A percentile compares a stretch with the other conserved stretches of the same genome.
Conservation (phyloP, 805 yeast genomes). For the Lachancea nothofagi region DNA sequence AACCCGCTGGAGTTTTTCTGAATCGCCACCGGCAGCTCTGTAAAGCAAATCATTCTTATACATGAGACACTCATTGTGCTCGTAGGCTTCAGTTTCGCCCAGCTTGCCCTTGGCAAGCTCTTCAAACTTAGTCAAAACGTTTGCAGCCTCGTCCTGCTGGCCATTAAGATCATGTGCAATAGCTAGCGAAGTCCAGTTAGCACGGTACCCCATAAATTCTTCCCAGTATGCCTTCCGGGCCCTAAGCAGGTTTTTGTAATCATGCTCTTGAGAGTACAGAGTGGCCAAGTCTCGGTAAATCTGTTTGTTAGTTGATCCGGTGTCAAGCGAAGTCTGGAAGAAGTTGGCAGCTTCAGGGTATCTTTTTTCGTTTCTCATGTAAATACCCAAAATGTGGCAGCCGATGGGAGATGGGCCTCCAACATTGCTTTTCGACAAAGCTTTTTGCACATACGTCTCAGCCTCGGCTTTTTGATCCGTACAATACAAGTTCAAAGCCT, state of each 20-base stretch:
- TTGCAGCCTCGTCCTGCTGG: constrained; percentile 62
- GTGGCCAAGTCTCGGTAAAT: constrained; percentile 78
- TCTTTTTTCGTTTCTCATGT: constrained; percentile 62
- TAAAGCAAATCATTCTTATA: constrained; percentile 65
- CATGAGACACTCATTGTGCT: constrained; percentile 73
- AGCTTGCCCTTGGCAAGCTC: constrained; percentile 63
- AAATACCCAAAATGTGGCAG: constrained; percentile 81
- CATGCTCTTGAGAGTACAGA: constrained; percentile 75
- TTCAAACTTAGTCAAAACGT: constrained; percentile 71
- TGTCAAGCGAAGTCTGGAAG: constrained; percentile 66
- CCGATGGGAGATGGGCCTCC: constrained; percentile 54
- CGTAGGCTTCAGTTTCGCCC: constrained; percentile 61
- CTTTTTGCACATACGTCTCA: constrained; percentile 52
- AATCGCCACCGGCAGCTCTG: constrained; percentile 49
- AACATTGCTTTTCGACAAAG: constrained; percentile 50
- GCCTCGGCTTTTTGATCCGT: constrained; percentile 61
- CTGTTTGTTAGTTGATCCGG: constrained; percentile 72
- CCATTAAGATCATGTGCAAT: constrained; percentile 75
- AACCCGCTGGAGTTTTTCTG: constrained; percentile 47
- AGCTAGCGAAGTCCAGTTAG: constrained; percentile 86
- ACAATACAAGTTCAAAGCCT: constrained; percentile 64
- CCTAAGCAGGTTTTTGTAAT: constrained; percentile 53
- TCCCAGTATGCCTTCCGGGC: constrained; percentile 68
- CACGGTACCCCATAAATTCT: constrained; percentile 72
- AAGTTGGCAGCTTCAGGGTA: constrained; percentile 74